Percentiles rank a stretch among this genome's conserved stretches.
These are phyloP conservation scores for Coccomyxa subellipsoidea DNA, from an alignment of 163 green algal genomes.

Conservation along the genomic window DNA sequence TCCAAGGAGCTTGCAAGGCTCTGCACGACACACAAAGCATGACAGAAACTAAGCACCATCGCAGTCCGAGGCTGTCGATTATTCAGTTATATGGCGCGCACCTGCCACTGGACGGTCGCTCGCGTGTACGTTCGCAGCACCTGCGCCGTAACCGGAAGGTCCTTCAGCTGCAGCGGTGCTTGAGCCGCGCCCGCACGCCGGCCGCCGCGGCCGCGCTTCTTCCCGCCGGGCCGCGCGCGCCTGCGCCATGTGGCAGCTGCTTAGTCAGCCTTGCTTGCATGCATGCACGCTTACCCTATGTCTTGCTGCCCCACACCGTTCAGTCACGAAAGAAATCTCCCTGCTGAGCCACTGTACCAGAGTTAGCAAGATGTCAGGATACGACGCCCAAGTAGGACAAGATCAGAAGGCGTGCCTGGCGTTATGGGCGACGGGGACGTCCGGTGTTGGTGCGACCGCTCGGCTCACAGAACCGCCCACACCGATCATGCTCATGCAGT, in stretches of 20 bases:
- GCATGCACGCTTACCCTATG: too few relatives aligned
- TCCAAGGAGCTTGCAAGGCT: too few relatives aligned
- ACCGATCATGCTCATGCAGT: too few relatives aligned
- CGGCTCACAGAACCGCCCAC: background rate
- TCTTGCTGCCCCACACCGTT: too few relatives aligned
- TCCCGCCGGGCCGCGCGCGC: background rate
- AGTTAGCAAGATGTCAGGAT: too few relatives aligned
- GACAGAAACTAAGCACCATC: too few relatives aligned
- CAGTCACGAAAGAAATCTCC: too few relatives aligned
- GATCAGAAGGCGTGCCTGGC: background rate
- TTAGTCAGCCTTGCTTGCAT: too few relatives aligned
- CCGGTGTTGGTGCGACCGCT: background rate
- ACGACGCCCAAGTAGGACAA: background rate
- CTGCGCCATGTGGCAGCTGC: background rate
- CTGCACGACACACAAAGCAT: too few relatives aligned
- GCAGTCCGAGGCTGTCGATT: background rate
- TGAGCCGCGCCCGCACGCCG: background rate
- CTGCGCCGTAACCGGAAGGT: background rate
- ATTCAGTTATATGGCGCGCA: background rate
- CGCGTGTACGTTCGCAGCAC: background rate
- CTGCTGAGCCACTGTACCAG: too few relatives aligned
- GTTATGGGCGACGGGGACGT: background rate
- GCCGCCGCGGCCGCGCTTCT: background rate
- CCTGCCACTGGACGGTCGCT: conserved; percentile 2
- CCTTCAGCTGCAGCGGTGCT: background rate